Conservation (phyloP, 2,329 filamentous ascomycete species). For the Hypoxylon rubiginosum region DNA sequence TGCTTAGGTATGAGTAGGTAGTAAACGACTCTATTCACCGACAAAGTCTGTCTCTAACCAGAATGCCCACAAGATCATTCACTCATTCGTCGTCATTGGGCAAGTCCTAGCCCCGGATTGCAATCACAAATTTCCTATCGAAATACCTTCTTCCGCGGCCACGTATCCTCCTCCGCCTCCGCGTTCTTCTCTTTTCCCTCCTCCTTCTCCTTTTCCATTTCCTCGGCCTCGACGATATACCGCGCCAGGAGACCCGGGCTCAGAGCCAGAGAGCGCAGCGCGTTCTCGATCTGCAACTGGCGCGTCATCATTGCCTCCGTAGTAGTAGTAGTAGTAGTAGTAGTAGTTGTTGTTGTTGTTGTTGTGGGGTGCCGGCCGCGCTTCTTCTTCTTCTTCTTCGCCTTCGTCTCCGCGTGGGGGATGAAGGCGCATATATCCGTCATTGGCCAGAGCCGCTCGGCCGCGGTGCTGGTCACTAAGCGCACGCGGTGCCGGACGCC, state of each 20-base stretch:
- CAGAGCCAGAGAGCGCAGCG: slow-evolving; percentile 28
- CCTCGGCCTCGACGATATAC: slow-evolving; percentile 10
- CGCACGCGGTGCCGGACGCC: neutral
- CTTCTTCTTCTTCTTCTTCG: too few species aligned
- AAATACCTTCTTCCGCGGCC: neutral
- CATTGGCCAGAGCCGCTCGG: slow-evolving; percentile 31
- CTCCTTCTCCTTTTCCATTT: neutral
- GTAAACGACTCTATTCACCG: neutral
- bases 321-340: too few species aligned
- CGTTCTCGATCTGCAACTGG: slow-evolving; percentile 20
- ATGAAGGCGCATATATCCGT: slow-evolving; percentile 31
- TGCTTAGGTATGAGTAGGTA: neutral
- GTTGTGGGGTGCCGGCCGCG: neutral
- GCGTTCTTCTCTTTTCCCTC: neutral
- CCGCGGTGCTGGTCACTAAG: slow-evolving; percentile 17
- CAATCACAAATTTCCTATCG: too few species aligned
- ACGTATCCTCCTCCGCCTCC: neutral
- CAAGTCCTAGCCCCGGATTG: too few species aligned
- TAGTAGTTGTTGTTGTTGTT: too few species aligned
- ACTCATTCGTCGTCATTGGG: too few species aligned
- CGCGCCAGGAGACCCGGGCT: slow-evolving; percentile 31
- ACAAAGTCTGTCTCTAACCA: neutral
- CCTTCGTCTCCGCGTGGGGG: neutral
- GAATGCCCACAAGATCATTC: neutral
- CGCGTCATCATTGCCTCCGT: too few species aligned